Evolutionary conservation across 495 filamentous ascomycete species (phyloP).

Genomic region (Penicillium cosmopolitanum): DNA sequence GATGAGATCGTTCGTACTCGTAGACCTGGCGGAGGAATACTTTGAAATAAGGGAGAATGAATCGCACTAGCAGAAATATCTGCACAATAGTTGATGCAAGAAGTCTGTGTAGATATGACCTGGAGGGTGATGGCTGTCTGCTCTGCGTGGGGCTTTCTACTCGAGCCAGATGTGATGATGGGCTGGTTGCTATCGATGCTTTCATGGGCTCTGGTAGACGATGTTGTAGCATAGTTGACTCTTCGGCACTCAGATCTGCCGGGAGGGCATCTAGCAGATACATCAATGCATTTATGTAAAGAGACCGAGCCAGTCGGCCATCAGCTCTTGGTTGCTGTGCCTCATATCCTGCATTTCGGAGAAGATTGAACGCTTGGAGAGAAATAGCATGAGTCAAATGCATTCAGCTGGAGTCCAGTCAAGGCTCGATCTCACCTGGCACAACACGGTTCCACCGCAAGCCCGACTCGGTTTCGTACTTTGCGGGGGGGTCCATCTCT

Average conservation of each 20-base stretch:
- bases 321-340: conserved; percentile 43
- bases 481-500: conserved; percentile 19
- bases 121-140: conserved; percentile 11
- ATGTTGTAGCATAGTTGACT: conserved; percentile 33
- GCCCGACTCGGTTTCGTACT: conserved; percentile 43
- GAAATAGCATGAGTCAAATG: not conserved
- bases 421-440: conserved; percentile 34
- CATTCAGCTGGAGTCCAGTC: not conserved
- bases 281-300: conserved; percentile 67
- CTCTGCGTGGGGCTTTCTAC: conserved; percentile 15
- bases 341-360: conserved; percentile 45
- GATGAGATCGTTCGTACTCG: conserved; percentile 66
- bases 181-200: conserved; percentile 13
- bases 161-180: conserved; percentile 35
- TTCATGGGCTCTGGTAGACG: conserved; percentile 37
- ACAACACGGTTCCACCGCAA: conserved; percentile 46
- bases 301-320: conserved; percentile 57
- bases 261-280: conserved; percentile 72
- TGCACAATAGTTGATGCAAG: conserved; percentile 59
- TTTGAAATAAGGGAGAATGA: conserved; percentile 62
- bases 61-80: conserved; percentile 58
- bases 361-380: conserved; percentile 40
- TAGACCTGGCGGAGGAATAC: conserved; percentile 55
- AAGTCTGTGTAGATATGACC: conserved; percentile 60
- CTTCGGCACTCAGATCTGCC: conserved; percentile 50